Evolutionary conservation across 2,329 filamentous ascomycete genomes (phyloP), one percentile per base, ranked within the genome.

Genomic region (Fusarium begoniae): DNA sequence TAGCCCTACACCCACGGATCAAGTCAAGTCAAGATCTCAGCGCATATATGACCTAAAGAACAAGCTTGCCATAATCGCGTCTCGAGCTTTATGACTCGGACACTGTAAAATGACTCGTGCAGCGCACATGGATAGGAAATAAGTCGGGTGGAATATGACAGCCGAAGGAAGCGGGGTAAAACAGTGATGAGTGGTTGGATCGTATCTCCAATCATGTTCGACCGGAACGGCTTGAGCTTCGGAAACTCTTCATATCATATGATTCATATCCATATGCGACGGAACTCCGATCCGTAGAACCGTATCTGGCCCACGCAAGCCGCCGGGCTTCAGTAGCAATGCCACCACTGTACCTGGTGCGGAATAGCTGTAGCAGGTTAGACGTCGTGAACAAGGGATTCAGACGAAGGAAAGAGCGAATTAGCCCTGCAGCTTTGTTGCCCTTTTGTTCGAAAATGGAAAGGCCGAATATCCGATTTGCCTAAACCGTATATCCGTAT

Each of bases 11-110:
- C 20, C 20, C 12, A 24, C 4, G 8, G n/a, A 32, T 44, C 22
- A 8, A n/a, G 11, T 15, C 12, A 24, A 20, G 17, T 24, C 28
- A 24, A 11, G 8, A n/a, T 2, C 35, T 41, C 4, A n/a, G 5
- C 22, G 17, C 4, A 40, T 6, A 30, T 15, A 14, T 17, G 13
- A 41, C 2, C 11, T n/a, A 24, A 3, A 14, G 14, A 20, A 15
- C 2, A 53, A 18, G 17, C 12, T 32, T 28, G 8, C 2, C 40
- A 45, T 10, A 2, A 57, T 57, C 5, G 6, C 14, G 6, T 35
- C 5, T 45, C 5, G 6, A 10, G 18, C 3, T 17, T 18, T 20
- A 5, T 53, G 4, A 15, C 2, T 17, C 1, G 5, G 6, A 12
- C 7, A 12, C 26, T 20, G 6, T 6, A 17, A 37, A 6, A 32